These are phyloP conservation scores for Ophidiomyces ophidiicola DNA, from an alignment of 2,329 filamentous ascomycete species.

Conservation along the genomic window DNA sequence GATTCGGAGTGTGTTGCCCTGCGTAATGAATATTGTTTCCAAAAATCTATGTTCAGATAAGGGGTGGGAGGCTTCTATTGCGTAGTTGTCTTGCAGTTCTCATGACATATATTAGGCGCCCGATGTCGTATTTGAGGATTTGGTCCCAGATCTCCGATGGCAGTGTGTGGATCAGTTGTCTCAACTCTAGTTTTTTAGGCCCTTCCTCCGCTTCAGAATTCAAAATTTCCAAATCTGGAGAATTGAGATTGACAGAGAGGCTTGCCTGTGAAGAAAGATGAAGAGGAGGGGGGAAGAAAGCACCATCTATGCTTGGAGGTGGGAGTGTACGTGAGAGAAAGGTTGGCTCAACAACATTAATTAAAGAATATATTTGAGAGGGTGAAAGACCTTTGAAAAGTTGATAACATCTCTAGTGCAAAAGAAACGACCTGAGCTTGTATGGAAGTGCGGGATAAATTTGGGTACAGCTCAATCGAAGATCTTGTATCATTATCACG, in stretches of 20 bases:
- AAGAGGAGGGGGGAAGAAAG: conserved; percentile 2
- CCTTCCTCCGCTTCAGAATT: no score
- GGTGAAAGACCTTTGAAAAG: conserved; percentile 5
- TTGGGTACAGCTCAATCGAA: neutral
- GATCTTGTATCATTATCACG: neutral
- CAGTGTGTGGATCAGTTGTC: conserved; percentile 3
- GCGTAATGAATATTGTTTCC: conserved; percentile 5
- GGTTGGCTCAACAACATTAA: conserved; percentile 10
- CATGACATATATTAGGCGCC: conserved; percentile 13
- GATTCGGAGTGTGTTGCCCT: conserved; percentile 6
- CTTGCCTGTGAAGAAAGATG: neutral
- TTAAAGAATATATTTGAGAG: conserved; percentile 2
- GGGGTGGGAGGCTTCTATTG: neutral
- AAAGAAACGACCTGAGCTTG: conserved; percentile 7
- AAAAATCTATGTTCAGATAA: conserved; percentile 11
- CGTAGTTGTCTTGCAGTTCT: conserved; percentile 10
- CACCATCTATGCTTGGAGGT: conserved; percentile 3
- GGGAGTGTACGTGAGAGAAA: conserved; percentile 6
- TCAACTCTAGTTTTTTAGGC: no score
- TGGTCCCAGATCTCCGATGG: conserved; percentile 11
- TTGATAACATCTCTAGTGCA: conserved; percentile 9
- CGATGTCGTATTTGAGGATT: conserved; percentile 14
- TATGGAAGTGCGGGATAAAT: conserved; percentile 5
- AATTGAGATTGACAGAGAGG: no score
- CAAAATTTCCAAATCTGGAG: no score